phyloP scores from a whole-genome alignment of 2,329 filamentous ascomycete genomes.

The Sporothrix pallida region DNA sequence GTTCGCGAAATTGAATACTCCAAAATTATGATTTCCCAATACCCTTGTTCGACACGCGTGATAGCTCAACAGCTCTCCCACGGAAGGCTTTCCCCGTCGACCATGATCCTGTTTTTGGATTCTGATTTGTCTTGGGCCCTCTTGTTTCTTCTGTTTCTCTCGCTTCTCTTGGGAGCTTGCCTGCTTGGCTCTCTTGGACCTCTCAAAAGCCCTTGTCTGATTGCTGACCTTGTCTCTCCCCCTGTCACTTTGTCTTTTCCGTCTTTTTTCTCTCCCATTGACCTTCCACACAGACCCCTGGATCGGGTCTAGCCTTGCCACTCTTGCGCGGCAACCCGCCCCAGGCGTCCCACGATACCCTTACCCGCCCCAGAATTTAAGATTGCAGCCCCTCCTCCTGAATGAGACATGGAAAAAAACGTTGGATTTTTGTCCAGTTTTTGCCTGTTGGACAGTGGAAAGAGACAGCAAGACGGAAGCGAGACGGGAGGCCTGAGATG shows the following conservation, averaged over 20 bases:
- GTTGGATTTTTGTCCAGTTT: neutral
- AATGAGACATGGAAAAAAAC: neutral
- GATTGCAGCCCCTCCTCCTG: slow-evolving; percentile 25
- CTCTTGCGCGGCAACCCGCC: slow-evolving; percentile 18
- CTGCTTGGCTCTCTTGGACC: neutral
- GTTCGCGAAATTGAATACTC: slow-evolving; percentile 16
- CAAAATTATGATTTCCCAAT: neutral
- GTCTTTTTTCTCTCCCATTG: neutral
- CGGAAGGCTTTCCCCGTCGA: neutral
- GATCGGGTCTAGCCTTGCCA: slow-evolving; percentile 18
- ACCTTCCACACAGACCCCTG: slow-evolving; percentile 8
- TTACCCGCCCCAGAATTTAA: slow-evolving; percentile 24
- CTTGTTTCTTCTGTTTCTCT: slow-evolving; percentile 3
- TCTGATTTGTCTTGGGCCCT: too few species aligned
- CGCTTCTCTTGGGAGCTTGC: neutral
- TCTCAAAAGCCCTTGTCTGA: too few species aligned
- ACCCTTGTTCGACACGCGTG: slow-evolving; percentile 11
- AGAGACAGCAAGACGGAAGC: neutral
- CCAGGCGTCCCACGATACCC: neutral
- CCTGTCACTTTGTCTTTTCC: neutral
- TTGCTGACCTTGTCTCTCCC: too few species aligned
- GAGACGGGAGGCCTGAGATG: slow-evolving; percentile 19
- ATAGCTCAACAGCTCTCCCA: neutral
- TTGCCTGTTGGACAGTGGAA: neutral
- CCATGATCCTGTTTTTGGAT: neutral